Evolutionary conservation across 768 basidiomycete genomes (phyloP), one percentile per base, ranked within the genome.

Genomic region (Tylopilus felleus): DNA sequence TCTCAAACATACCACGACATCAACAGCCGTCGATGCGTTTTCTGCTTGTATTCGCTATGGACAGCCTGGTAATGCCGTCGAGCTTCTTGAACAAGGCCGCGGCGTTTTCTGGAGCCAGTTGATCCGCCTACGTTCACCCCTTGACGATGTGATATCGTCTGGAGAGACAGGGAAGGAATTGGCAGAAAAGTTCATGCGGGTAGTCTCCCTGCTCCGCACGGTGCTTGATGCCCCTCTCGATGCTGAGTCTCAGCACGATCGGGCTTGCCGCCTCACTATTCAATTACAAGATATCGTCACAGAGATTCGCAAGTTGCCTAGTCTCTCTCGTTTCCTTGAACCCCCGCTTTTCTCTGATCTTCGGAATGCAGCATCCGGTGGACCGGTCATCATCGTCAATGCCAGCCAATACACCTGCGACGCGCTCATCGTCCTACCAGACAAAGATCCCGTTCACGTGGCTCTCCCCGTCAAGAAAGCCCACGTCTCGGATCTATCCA

Each of bases 371-470:
- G 64, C 70, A 10, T 19, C 47, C 0, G 52, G 36, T 7, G 72
- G 72, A 5, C 69, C 70, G 0, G 59, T 73, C n/a, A 64, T 73
- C 21, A 52, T 76, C 14, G 55, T 74, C 22, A 76, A 74, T 47
- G 55, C 67, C 10, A 61, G 65, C 50, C 38, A 46, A 17, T 56
- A 50, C 14, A 47, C 65, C 25, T 76, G 70, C 13, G 69, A 76
- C 49, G 74, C 70, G 0, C 36, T 76, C 17, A 65, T 73, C 4
- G 53, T 73, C 17, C 9, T 56, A 3, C 13, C 33, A 7, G 10
- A 44, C 7, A 10, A 17, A 12, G 29, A 51, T 22, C 63, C 62
- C 40, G 9, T 51, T 36, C 43, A 45, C 1, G 17, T 53, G 31
- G 4, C 53, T 27, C 47, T 57, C 8, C 41, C 22, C 8, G 23